Evolutionary conservation across 257 asterid species (phyloP).

Genomic region (Cinchona pubescens): DNA sequence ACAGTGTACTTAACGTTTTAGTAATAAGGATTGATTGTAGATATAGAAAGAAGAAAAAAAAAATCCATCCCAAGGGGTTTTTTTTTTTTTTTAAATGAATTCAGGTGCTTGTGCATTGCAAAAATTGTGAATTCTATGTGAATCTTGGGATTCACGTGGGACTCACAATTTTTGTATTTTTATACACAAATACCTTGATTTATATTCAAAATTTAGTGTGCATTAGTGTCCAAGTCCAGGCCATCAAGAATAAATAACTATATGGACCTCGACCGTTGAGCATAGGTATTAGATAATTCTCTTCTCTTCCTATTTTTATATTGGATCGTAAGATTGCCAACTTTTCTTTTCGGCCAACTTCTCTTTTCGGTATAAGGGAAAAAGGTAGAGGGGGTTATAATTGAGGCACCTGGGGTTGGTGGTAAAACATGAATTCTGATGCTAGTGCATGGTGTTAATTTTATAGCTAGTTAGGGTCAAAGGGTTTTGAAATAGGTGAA

Average conservation of each 20-base stretch:
- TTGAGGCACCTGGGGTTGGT: not conserved
- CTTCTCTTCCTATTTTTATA: not conserved
- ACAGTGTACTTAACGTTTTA: no score
- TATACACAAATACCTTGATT: no score
- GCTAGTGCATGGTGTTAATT: not conserved
- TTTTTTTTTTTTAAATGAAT: no score
- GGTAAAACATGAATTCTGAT: not conserved
- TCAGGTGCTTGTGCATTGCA: no score
- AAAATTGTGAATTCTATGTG: no score
- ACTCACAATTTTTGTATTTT: no score
- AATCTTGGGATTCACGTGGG: no score
- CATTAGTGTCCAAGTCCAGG: not conserved
- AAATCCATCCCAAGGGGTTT: no score
- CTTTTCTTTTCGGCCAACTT: conserved; percentile 14
- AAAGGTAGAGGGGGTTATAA: conserved; percentile 20
- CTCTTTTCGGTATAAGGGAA: conserved; percentile 17
- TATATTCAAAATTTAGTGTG: not conserved
- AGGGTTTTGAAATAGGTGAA: not conserved
- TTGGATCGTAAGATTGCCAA: not conserved
- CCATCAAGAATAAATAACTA: not conserved
- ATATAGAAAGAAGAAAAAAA: no score
- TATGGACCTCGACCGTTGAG: not conserved
- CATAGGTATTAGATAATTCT: not conserved
- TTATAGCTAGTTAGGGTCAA: not conserved
- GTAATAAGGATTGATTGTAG: no score